phyloP scores from a whole-genome alignment of 148 eudicot genomes.

The Tetragonia tetragonoides region DNA sequence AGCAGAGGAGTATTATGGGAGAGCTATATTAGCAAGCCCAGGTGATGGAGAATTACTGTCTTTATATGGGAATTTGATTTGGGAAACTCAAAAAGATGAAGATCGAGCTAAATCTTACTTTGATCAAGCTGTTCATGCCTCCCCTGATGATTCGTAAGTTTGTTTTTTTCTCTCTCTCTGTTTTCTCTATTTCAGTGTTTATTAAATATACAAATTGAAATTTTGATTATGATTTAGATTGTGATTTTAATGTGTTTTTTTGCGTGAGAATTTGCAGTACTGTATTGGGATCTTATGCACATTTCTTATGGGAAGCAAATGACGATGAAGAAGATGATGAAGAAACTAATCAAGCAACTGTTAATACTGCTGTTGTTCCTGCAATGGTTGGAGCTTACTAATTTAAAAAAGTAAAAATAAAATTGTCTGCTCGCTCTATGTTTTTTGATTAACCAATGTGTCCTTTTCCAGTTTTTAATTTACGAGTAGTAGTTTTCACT shows the following conservation, averaged over 20 bases:
- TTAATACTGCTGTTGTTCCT: neutral
- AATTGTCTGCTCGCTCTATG: neutral
- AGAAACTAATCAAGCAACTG: conserved; percentile 11
- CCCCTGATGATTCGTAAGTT: conserved; percentile 68
- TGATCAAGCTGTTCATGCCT: conserved; percentile 58
- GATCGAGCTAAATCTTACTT: conserved; percentile 63
- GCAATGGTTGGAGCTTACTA: conserved; percentile 23
- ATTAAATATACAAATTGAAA: neutral
- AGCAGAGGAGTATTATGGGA: conserved; percentile 78
- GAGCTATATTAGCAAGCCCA: conserved; percentile 75
- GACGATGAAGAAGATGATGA: conserved; percentile 48
- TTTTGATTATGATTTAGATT: neutral
- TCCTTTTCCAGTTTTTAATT: too few relatives aligned
- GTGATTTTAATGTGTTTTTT: neutral
- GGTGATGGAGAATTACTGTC: conserved; percentile 73
- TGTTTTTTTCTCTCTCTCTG: neutral
- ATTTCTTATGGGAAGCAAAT: conserved; percentile 74
- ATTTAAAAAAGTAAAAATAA: neutral
- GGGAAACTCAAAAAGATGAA: conserved; percentile 64
- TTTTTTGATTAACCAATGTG: neutral
- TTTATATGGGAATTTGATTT: conserved; percentile 60
- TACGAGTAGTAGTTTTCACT: neutral
- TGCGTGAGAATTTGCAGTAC: conserved; percentile 27
- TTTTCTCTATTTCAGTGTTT: neutral
- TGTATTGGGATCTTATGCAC: conserved; percentile 76